phyloP scores from a whole-genome alignment of 352 stramenopile species.

The Globisporangium lucens region DNA sequence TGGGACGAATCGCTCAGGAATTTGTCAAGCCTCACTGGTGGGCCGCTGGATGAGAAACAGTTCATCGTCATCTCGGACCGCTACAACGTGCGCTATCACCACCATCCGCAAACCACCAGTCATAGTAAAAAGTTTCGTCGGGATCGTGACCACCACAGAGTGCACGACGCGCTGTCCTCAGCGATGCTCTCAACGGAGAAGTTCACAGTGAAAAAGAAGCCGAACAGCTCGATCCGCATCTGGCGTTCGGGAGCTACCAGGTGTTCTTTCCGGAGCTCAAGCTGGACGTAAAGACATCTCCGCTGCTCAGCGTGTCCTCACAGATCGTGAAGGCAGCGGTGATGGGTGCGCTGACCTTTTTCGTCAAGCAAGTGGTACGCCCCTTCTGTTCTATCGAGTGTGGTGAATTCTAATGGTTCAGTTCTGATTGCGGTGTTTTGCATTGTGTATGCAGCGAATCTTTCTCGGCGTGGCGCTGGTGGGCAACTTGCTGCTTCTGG shows the following conservation, averaged over 20 bases:
- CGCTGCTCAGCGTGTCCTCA: constrained; percentile 30
- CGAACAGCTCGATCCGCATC: constrained; percentile 19
- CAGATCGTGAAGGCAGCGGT: constrained; percentile 39
- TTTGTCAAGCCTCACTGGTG: not conserved
- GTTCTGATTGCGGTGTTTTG: not conserved
- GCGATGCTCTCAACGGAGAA: not conserved
- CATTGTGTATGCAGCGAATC: constrained; percentile 1
- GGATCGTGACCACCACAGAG: not conserved
- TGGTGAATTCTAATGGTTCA: not conserved
- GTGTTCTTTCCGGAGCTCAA: constrained; percentile 39
- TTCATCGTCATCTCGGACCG: constrained; percentile 8
- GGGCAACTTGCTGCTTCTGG: constrained; percentile 29
- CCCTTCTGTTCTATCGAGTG: not conserved
- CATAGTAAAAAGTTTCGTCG: not conserved
- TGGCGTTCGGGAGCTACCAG: constrained; percentile 36
- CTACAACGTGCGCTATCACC: not conserved
- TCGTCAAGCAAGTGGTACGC: constrained; percentile 32
- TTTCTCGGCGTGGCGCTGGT: constrained; percentile 27
- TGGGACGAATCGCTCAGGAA: not conserved
- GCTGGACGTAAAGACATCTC: constrained; percentile 36
- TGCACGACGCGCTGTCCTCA: not conserved
- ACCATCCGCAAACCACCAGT: not conserved
- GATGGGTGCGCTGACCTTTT: constrained; percentile 37
- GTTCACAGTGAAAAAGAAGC: not conserved
- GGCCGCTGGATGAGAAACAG: not conserved